A percentile compares a stretch with the other conserved stretches of the same genome.
These are phyloP conservation scores for Geranium brycei DNA, from an alignment of 345 rosid genomes.

Conservation along the genomic window DNA sequence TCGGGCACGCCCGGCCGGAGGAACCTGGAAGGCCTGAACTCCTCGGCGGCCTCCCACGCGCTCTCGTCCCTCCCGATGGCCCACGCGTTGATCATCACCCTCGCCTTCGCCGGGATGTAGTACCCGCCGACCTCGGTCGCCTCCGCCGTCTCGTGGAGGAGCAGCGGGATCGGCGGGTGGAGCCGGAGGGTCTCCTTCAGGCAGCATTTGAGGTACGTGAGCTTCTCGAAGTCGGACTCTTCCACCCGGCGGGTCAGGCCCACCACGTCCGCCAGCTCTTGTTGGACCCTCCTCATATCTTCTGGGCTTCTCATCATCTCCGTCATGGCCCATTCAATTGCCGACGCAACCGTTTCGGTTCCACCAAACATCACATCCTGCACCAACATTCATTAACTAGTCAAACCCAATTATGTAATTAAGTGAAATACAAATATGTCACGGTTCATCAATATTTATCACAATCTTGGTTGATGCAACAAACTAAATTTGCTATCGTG, in stretches of 20 bases:
- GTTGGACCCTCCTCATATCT: slow-evolving; percentile 49
- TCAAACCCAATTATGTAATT: too few relatives aligned
- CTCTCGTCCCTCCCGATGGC: slow-evolving; percentile 62
- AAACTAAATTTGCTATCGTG: too few relatives aligned
- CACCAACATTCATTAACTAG: background rate
- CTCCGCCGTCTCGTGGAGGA: slow-evolving; percentile 77
- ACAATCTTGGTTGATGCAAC: too few relatives aligned
- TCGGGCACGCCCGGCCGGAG: slow-evolving; percentile 49
- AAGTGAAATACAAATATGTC: too few relatives aligned
- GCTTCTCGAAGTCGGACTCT: slow-evolving; percentile 59
- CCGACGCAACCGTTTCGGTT: slow-evolving; percentile 90
- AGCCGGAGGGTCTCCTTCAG: slow-evolving; percentile 71
- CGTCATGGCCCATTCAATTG: slow-evolving; percentile 83
- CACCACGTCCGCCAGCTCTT: slow-evolving; percentile 61
- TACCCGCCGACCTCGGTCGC: slow-evolving; percentile 50
- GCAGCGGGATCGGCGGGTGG: slow-evolving; percentile 93
- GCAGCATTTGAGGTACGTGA: slow-evolving; percentile 45
- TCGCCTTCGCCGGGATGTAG: slow-evolving; percentile 46
- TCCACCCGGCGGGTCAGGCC: slow-evolving; percentile 66
- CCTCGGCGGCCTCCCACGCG: slow-evolving; percentile 68
- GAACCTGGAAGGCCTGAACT: slow-evolving; percentile 65
- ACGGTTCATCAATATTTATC: too few relatives aligned
- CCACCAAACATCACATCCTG: slow-evolving; percentile 99
- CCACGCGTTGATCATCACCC: slow-evolving; percentile 65
- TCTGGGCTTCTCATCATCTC: slow-evolving; percentile 65